Base-by-base conservation (phyloP, 768 basidiomycete genomes). In the Boletus rubescentipes region DNA sequence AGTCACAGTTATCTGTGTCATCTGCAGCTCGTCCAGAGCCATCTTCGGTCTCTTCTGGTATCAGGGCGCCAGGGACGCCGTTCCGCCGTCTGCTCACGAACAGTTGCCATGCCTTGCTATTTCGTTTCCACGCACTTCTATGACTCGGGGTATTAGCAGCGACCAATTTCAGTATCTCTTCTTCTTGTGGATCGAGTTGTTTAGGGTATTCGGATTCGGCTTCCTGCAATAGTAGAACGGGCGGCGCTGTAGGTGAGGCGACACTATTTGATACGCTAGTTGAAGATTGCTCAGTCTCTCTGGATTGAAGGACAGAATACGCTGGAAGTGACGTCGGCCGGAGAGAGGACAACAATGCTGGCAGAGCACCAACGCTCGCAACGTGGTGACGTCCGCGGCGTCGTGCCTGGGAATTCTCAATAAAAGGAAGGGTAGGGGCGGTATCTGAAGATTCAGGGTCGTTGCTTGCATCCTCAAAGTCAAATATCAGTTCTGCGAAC, bases 111-210 rank as follows among this genome's bases (percentile, higher is more conserved):
- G 84, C 82, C 55, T 75, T 79, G 61, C 84, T 79, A 61, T 80
- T 78, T 55, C 79, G 77, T 61, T 75, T 81, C 87, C 87, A 89
- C 12, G 81, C 81, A n/a, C 77, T 81, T 49, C 86, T 77, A 65
- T 90, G 88, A 58, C 86, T 89, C 1, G 87, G 85, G 30, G 75
- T 81, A 69, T 81, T 75, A 26, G 86, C 86, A 9, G 85, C 86
- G n/a, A 89, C 81, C 32, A 89, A 75, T 58, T 77, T 79, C 60
- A 82, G 54, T 32, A 89, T 74, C 59, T 82, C 81, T 31, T 73
- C 75, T 60, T 85, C 82, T 48, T 76, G 74, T 23, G 74, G 69
- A 53, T 73, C 77, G 16, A 62, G 57, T 44, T 58, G 55, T 31
- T 67, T 65, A 32, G 59, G 56, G 46, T 66, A 51, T 60, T 72